Conservation (phyloP, 257 asterid species). For the Paulownia fortunei region DNA sequence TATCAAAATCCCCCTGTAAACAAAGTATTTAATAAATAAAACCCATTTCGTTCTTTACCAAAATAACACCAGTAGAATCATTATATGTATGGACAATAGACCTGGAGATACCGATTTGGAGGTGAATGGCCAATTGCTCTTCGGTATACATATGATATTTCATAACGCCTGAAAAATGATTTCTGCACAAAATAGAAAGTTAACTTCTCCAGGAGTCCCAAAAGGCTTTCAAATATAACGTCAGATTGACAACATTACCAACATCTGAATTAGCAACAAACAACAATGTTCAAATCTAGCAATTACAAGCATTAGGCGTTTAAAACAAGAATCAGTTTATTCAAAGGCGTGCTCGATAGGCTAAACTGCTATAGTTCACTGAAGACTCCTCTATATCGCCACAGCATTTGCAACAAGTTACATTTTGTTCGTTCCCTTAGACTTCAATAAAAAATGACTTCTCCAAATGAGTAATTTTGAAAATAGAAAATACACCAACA, state of each 20-base stretch:
- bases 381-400: not conserved
- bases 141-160: conserved; percentile 84
- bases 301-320: conserved; percentile 16
- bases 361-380: conserved; percentile 5
- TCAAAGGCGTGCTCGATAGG: not conserved
- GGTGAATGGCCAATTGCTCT: conserved; percentile 95
- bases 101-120: conserved; percentile 97
- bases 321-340: conserved; percentile 17
- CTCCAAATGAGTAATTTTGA: not conserved
- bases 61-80: conserved; percentile 11
- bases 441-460: not conserved
- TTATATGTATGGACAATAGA: conserved; percentile 34
- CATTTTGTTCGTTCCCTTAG: not conserved
- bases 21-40: conserved; percentile 18
- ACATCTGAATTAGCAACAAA: not conserved
- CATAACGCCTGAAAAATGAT: conserved; percentile 82
- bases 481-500: conserved; percentile 11
- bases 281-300: conserved; percentile 11
- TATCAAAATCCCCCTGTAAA: conserved; percentile 90
- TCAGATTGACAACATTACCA: not conserved
- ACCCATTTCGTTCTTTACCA: not conserved
- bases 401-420: not conserved
- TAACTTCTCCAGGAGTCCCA: conserved; percentile 10
- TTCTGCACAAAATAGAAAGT: conserved; percentile 56
- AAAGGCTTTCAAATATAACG: conserved; percentile 13